phyloP scores from a whole-genome alignment of 2,329 filamentous ascomycete species.

The Celoporthe dispersa region DNA sequence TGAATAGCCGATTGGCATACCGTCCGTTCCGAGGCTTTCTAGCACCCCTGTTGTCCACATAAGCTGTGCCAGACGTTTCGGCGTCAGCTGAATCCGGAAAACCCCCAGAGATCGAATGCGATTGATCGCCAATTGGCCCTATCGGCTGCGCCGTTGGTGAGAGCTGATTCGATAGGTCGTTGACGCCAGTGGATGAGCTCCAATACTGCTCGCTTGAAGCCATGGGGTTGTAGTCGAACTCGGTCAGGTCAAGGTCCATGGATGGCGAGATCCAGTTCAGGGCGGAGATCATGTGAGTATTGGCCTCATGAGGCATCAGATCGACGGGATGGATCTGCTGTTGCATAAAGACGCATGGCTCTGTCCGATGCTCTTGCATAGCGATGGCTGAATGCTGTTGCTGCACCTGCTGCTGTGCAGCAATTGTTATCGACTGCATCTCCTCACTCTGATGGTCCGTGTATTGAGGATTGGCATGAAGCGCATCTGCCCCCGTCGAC shows the following conservation, averaged over 20 bases:
- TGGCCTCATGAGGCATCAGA: slow-evolving; percentile 3
- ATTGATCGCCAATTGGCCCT: neutral
- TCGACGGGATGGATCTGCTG: slow-evolving; percentile 6
- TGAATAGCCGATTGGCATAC: slow-evolving; percentile 21
- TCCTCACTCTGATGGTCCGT: neutral
- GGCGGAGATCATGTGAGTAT: slow-evolving; percentile 24
- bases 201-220: slow-evolving; percentile 21
- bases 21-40: slow-evolving; percentile 22
- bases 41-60: slow-evolving; percentile 24
- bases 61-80: slow-evolving; percentile 13
- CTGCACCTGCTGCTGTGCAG: neutral
- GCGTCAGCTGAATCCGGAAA: neutral
- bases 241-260: slow-evolving; percentile 21
- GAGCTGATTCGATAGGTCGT: neutral
- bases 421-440: neutral
- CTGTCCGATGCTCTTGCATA: neutral
- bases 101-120: neutral
- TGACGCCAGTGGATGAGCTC: slow-evolving; percentile 12
- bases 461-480: neutral
- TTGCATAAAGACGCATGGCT: slow-evolving; percentile 6
- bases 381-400: slow-evolving; percentile 1
- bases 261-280: slow-evolving; percentile 26
- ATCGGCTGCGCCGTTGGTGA: neutral
- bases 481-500: neutral
- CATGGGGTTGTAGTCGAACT: slow-evolving; percentile 21